Evolutionary conservation across 2,329 filamentous ascomycete species (phyloP), one percentile per base, ranked within the genome.

Genomic region (Phaeosphaeriaceae sp.): DNA sequence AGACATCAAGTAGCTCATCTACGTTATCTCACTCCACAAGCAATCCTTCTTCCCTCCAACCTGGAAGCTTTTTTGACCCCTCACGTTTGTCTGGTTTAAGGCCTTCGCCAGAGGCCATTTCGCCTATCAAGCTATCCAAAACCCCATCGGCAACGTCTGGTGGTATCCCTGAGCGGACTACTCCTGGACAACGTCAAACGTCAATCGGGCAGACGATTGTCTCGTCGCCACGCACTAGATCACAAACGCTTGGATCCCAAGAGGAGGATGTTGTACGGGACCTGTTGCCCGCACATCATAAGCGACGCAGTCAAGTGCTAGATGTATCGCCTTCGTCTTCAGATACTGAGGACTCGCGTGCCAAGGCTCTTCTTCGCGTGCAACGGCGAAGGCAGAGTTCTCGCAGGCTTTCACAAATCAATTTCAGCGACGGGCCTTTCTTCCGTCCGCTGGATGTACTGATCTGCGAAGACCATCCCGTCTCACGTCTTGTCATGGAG

Each of bases 401-500:
- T n/a, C 83, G 94, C 16, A 86, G 94, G 41, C 83, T 97, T 67
- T 99, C 94, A 0, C 92, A 96, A 65, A 92, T 97, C 65, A 92
- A 87, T 42, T 80, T 96, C 30, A 83, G 88, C 33, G 92, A 93
- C 44, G 88, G 88, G 0, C 94, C 94, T 2, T 83, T 87, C 29
- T 99, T 97, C 75, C 84, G 94, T 23, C 92, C 94, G 2, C 76
- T 99, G 42, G 94, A 99, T 73, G 89, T 99, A 5, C 80, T 99
- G 42, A 96, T 99, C 42, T 97, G 94, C 70, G 94, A 99, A 75
- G 94, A 99, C 66, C 94, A 99, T 71, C 94, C 94, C 0, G 93
- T 99, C 3, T 96, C 94, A 5, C 85, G 93, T 17, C 87, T 99
- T 79, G 93, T 99, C n/a, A 97, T 99, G 93, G 94, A 99, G 70